Conservation (phyloP, 371 early-diverging fungal genomes). For the Dinochytrium kinnereticum region DNA sequence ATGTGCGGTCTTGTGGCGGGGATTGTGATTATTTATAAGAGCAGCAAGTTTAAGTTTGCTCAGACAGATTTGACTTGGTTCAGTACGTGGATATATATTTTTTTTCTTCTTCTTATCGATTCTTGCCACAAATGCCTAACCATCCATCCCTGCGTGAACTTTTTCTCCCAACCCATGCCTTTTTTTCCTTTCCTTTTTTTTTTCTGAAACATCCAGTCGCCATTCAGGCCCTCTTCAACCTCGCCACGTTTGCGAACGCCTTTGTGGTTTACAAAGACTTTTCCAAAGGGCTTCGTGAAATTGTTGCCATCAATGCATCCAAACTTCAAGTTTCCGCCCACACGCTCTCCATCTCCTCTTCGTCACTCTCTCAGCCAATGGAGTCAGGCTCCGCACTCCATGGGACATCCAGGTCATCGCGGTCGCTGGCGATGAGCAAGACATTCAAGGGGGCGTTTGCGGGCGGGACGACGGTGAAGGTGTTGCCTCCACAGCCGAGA, state of each 20-base stretch:
- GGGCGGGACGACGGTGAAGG: background rate
- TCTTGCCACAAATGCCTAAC: too few species aligned
- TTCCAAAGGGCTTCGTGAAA: constrained; percentile 48
- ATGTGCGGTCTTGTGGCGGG: constrained; percentile 22
- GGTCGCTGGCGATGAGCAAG: background rate
- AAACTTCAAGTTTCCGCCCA: background rate
- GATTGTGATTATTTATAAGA: constrained; percentile 37
- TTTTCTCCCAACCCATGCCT: too few species aligned
- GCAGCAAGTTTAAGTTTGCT: constrained; percentile 1
- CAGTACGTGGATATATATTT: constrained; percentile 12
- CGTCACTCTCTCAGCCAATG: too few species aligned
- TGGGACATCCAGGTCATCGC: background rate
- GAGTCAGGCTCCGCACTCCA: too few species aligned
- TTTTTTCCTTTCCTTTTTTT: constrained; percentile 43
- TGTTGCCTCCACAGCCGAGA: background rate
- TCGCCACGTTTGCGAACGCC: constrained; percentile 48
- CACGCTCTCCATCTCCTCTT: too few species aligned
- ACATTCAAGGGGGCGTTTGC: background rate
- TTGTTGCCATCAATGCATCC: background rate
- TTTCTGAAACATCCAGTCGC: constrained; percentile 46
- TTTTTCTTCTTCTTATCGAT: background rate
- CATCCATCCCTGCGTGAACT: too few species aligned
- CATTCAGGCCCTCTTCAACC: constrained; percentile 53
- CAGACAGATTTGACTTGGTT: constrained; percentile 24
- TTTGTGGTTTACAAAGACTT: constrained; percentile 55